Evolutionary conservation across 2,329 filamentous ascomycete genomes (phyloP).

Genomic region (Hypoxylon sp.): DNA sequence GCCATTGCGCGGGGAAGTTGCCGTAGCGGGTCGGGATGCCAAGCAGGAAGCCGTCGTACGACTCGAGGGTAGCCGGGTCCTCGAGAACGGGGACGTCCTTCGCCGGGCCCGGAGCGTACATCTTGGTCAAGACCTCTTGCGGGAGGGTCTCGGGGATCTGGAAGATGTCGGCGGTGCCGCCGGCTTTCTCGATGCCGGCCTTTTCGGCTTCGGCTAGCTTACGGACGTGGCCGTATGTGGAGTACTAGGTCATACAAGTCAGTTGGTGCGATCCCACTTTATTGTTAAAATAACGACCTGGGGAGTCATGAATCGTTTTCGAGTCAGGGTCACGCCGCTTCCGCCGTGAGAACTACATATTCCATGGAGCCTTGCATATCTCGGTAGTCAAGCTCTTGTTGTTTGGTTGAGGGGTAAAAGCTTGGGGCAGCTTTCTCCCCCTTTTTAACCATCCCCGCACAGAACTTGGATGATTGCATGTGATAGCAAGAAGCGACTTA

Average conservation of each 20-base stretch:
- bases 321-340: background rate
- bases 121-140: conserved; percentile 85
- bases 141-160: conserved; percentile 92
- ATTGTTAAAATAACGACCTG: too few species aligned
- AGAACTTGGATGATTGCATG: conserved; percentile 4
- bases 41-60: conserved; percentile 90
- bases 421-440: background rate
- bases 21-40: conserved; percentile 97
- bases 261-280: conserved; percentile 10
- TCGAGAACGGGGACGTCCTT: conserved; percentile 73
- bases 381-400: conserved; percentile 7
- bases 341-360: background rate
- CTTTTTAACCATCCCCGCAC: conserved; percentile 4
- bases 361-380: conserved; percentile 14
- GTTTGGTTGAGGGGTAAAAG: conserved; percentile 16
- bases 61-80: conserved; percentile 69
- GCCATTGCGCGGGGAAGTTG: conserved; percentile 98
- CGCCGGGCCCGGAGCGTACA: conserved; percentile 87
- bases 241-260: conserved; percentile 71
- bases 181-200: conserved; percentile 88
- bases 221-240: conserved; percentile 92
- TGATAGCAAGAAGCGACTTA: conserved; percentile 37
- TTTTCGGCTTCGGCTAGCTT: conserved; percentile 90
- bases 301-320: background rate
- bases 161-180: conserved; percentile 83